Conservation (phyloP, 352 stramenopile genomes). For the Pythium angustatum region DNA sequence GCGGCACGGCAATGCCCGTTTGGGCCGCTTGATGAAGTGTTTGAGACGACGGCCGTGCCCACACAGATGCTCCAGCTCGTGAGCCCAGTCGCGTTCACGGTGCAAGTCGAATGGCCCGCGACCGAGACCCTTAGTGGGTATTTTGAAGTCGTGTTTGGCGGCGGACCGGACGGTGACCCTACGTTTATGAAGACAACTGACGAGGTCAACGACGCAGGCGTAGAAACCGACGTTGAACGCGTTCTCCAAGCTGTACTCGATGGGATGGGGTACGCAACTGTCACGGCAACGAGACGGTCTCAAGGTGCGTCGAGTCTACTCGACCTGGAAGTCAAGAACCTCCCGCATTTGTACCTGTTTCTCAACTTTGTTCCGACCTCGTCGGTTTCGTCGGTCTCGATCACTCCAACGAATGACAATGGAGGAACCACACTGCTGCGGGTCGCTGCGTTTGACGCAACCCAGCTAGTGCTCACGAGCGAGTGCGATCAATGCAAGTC, state of each 20-base stretch:
- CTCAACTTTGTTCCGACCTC: slow-evolving; percentile 10
- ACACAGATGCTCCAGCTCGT: slow-evolving; percentile 26
- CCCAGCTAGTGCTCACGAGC: not conserved
- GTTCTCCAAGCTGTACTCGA: not conserved
- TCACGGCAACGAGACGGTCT: not conserved
- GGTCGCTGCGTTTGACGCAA: slow-evolving; percentile 9
- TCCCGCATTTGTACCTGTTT: slow-evolving; percentile 19
- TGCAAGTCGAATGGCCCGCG: slow-evolving; percentile 6
- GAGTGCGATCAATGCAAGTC: slow-evolving; percentile 12
- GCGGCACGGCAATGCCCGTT: slow-evolving; percentile 25
- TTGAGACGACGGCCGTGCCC: not conserved
- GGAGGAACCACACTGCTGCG: slow-evolving; percentile 8
- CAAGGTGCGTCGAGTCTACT: not conserved
- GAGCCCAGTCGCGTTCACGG: slow-evolving; percentile 2
- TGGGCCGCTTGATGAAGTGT: slow-evolving; percentile 20
- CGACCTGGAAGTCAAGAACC: slow-evolving; percentile 9
- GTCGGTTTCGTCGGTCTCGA: not conserved
- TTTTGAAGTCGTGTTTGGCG: slow-evolving; percentile 20
- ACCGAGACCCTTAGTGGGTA: slow-evolving; percentile 14
- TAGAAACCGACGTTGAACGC: not conserved
- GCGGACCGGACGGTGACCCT: not conserved
- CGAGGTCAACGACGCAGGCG: not conserved
- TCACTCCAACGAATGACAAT: not conserved
- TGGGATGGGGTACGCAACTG: not conserved
- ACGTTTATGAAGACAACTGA: not conserved